Conservation (phyloP, 2,329 filamentous ascomycete genomes). For the Alternaria ventricosa region DNA sequence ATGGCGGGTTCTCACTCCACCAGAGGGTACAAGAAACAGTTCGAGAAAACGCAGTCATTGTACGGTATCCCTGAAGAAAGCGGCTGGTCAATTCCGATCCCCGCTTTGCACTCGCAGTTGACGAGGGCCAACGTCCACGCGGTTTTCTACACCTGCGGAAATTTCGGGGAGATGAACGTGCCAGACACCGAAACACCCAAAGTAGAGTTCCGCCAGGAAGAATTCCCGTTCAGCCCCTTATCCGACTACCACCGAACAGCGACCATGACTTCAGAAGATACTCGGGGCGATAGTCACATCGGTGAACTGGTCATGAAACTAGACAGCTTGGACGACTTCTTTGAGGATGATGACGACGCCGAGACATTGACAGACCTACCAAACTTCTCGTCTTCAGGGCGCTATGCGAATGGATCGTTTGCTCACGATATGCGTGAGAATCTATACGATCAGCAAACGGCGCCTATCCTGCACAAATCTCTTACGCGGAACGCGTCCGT, state of each 20-base stretch:
- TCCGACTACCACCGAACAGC: constrained; percentile 76
- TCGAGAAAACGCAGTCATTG: constrained; percentile 89
- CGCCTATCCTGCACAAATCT: constrained; percentile 87
- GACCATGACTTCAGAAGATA: constrained; percentile 92
- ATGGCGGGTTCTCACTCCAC: constrained; percentile 87
- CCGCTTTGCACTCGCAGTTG: constrained; percentile 83
- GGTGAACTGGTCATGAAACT: constrained; percentile 76
- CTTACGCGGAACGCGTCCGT: constrained; percentile 73
- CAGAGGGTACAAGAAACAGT: constrained; percentile 87
- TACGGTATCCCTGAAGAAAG: constrained; percentile 97
- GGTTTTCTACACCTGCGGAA: constrained; percentile 90
- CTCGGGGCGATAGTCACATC: constrained; percentile 72
- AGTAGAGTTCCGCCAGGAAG: constrained; percentile 90
- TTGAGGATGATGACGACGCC: constrained; percentile 55
- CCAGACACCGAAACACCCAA: constrained; percentile 77
- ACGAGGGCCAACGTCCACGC: constrained; percentile 94
- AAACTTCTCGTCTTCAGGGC: constrained; percentile 42
- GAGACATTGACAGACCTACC: constrained; percentile 42
- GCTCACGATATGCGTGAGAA: constrained; percentile 64
- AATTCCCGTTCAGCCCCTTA: constrained; percentile 79
- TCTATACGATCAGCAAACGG: constrained; percentile 90
- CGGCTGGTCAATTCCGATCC: constrained; percentile 94
- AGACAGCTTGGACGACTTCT: constrained; percentile 63
- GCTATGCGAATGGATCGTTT: constrained; percentile 37
- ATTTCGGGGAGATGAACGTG: constrained; percentile 50